These are phyloP conservation scores for Myrica gale DNA, from an alignment of 306 rosid species.

Conservation along the genomic window DNA sequence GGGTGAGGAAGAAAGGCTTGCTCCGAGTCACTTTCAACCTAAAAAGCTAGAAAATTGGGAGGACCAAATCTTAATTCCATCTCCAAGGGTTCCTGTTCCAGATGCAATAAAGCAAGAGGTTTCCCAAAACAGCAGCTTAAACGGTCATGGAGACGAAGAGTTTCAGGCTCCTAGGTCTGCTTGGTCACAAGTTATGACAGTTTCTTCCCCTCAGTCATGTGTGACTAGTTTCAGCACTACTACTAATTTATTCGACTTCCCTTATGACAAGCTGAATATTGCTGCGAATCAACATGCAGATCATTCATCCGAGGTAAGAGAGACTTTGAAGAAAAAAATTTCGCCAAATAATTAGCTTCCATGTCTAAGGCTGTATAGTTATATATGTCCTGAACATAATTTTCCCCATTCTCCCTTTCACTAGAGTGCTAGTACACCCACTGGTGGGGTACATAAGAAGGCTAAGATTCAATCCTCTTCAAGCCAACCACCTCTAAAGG, in stretches of 20 bases:
- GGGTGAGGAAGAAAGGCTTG: constrained; percentile 54
- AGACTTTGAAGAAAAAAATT: not conserved
- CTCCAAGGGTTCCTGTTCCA: constrained; percentile 30
- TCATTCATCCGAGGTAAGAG: constrained; percentile 55
- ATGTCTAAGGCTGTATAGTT: not conserved
- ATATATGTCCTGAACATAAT: not conserved
- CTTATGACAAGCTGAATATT: constrained; percentile 42
- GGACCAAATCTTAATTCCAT: constrained; percentile 37
- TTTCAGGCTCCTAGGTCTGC: constrained; percentile 37
- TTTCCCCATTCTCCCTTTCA: not conserved
- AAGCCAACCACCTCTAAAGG: constrained; percentile 78
- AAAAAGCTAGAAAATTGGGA: constrained; percentile 56
- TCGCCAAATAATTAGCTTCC: not conserved
- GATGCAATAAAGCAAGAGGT: constrained; percentile 59
- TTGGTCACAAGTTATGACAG: constrained; percentile 55
- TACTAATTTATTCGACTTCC: constrained; percentile 58
- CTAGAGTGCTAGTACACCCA: constrained; percentile 52
- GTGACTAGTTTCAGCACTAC: constrained; percentile 41
- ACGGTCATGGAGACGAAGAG: constrained; percentile 39
- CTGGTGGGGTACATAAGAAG: constrained; percentile 56
- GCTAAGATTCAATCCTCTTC: constrained; percentile 71
- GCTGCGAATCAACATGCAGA: constrained; percentile 39
- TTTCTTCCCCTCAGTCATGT: constrained; percentile 60
- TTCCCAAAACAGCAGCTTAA: constrained; percentile 43
- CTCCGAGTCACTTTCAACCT: constrained; percentile 39